Percentiles rank a stretch among this genome's conserved stretches.
Conservation (phyloP, 2,329 filamentous ascomycete genomes). For the Mollisia scopiformis region DNA sequence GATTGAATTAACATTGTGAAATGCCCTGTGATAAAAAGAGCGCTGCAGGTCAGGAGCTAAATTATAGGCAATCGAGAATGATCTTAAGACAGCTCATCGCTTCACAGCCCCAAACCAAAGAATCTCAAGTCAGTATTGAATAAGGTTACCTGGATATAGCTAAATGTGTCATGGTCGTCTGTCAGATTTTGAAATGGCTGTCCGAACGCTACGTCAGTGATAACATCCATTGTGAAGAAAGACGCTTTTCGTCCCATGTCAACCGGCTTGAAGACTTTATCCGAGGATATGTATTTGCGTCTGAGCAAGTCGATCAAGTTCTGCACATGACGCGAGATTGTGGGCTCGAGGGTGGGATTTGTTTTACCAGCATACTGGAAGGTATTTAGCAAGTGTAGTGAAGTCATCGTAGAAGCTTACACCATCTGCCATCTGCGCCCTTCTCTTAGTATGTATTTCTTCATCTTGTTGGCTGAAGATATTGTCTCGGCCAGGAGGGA, state of each 20-base stretch:
- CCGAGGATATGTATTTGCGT: slow-evolving; percentile 49
- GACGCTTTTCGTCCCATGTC: slow-evolving; percentile 54
- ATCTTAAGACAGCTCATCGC: no score
- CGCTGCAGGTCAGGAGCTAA: no score
- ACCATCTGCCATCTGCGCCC: slow-evolving; percentile 40
- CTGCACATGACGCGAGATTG: slow-evolving; percentile 51
- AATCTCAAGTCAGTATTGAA: no score
- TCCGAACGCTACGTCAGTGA: slow-evolving; percentile 55
- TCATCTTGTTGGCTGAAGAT: slow-evolving; percentile 54
- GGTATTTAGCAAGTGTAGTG: no score
- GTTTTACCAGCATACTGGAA: slow-evolving; percentile 57
- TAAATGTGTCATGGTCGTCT: slow-evolving; percentile 50
- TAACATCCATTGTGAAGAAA: slow-evolving; percentile 57
- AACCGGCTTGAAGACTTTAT: slow-evolving; percentile 40
- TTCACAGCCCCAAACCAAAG: no score
- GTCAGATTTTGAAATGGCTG: slow-evolving; percentile 52
- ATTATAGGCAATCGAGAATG: no score
- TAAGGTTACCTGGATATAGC: no score
- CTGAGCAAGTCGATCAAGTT: slow-evolving; percentile 52
- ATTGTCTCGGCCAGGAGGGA: slow-evolving; percentile 57
- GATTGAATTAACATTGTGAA: no score
- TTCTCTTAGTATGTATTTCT: slow-evolving; percentile 43
- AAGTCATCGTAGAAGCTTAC: no score
- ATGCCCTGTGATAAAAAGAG: no score
- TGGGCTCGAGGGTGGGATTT: slow-evolving; percentile 50